phyloP scores from a whole-genome alignment of 441 rosid genomes.

The Melastoma candidum region DNA sequence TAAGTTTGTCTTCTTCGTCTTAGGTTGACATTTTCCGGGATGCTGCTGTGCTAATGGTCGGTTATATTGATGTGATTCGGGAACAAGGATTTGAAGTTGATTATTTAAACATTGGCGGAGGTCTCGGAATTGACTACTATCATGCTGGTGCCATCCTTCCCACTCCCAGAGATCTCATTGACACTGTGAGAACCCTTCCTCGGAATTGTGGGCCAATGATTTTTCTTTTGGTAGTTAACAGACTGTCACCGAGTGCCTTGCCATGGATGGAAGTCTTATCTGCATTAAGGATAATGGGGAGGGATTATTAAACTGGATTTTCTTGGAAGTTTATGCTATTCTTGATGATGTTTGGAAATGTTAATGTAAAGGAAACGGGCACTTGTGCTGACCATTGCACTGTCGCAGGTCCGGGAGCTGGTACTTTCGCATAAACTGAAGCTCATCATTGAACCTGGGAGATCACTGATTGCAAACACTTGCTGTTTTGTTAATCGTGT shows the following conservation, averaged over 20 bases:
- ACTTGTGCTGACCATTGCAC: too few species aligned
- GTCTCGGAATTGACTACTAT: slow-evolving; percentile 92
- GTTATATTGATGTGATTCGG: slow-evolving; percentile 78
- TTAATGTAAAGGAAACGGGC: too few species aligned
- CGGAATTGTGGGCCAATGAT: background rate
- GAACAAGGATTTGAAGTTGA: slow-evolving; percentile 84
- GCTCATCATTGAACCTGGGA: slow-evolving; percentile 96
- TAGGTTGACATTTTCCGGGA: slow-evolving; percentile 97
- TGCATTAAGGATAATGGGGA: background rate
- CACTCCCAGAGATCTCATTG: slow-evolving; percentile 84
- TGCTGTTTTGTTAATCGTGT: slow-evolving; percentile 87
- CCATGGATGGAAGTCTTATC: too few species aligned
- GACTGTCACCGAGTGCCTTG: background rate
- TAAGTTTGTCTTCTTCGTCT: slow-evolving; percentile 1
- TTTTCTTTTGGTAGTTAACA: background rate
- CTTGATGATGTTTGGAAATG: too few species aligned
- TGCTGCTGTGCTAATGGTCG: slow-evolving; percentile 90
- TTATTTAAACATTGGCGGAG: slow-evolving; percentile 95
- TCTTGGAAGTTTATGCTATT: slow-evolving; percentile 8
- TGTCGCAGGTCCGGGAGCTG: slow-evolving; percentile 59
- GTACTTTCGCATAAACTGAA: slow-evolving; percentile 70
- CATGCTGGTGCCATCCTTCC: slow-evolving; percentile 88
- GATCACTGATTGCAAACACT: slow-evolving; percentile 91
- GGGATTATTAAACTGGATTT: too few species aligned
- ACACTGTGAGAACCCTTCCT: slow-evolving; percentile 48